Base-by-base conservation (phyloP, 495 filamentous ascomycete genomes). In the Podospora anserina region DNA sequence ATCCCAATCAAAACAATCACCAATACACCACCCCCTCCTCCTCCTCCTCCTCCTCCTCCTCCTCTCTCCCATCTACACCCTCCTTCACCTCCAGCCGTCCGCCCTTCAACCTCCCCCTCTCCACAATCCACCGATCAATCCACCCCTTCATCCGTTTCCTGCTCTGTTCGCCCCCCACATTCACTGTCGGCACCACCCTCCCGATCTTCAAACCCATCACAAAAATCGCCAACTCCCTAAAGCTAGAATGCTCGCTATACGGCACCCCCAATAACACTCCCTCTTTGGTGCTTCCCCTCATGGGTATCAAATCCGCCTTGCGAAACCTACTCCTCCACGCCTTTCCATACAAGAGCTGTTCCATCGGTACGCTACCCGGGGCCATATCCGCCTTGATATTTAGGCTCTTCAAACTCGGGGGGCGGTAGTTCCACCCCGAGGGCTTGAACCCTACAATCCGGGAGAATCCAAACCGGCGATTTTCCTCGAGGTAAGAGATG, bases 191-290 rank as follows among this genome's bases (percentile, higher is more conserved):
- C 19, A 99, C 89, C 3, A 99, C 85, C 78, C 88, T 90, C 63
- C 93, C 93, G 66, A 98, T 94, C 61, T 91, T 79, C 78, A 99
- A 76, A 64, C 88, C 88, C 80, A 94, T 95, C 70, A 92, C 89
- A 73, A 99, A 98, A 86, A 97, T 89, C 2, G 92, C 93, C 76
- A 99, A 78, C 83, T 99, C 95, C 23, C 95, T 82, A 74, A 99
- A 99, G 57, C 89, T 92, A 77, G 91, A 94, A 72, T 99, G 95
- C 80, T 99, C 95, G 64, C 89, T 92, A 75, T 99, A 99, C 55
- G 95, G 95, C 26, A 98, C 95, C 15, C 90, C 92, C 70, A 92
- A 97, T 72, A 92, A 96, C 67, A 88, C 88, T 26, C 90, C 89
- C 67, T 91, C 88, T 58, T 83, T 82, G 26, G 90, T 90, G 75